Conservation (phyloP, 1,139 yeast species). For the Candida buenavistaensis region DNA sequence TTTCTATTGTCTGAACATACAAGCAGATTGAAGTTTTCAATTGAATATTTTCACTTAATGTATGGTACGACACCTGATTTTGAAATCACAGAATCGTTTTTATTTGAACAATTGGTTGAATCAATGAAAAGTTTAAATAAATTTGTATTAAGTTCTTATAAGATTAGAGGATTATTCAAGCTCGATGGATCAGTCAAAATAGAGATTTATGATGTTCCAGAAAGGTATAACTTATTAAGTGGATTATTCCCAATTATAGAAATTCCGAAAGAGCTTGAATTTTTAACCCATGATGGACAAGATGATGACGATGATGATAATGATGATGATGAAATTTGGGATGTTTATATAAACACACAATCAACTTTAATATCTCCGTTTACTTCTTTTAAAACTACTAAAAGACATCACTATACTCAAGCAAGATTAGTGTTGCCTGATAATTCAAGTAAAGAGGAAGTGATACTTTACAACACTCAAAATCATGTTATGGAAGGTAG, state of each 20-base stretch:
- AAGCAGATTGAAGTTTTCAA: constrained; percentile 54
- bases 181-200: constrained; percentile 50
- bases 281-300: constrained; percentile 14
- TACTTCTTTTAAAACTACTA: constrained; percentile 87
- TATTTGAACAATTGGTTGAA: constrained; percentile 46
- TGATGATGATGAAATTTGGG: constrained; percentile 38
- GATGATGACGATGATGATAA: constrained; percentile 14
- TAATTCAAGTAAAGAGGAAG: constrained; percentile 56
- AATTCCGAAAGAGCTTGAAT: constrained; percentile 8
- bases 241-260: constrained; percentile 26
- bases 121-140: constrained; percentile 33
- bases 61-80: constrained; percentile 19
- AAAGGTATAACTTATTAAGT: constrained; percentile 40
- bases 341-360: constrained; percentile 59
- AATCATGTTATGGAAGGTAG: constrained; percentile 79
- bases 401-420: constrained; percentile 58
- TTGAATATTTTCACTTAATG: constrained; percentile 50
- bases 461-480: constrained; percentile 62
- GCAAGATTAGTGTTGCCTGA: constrained; percentile 59
- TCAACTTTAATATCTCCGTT: constrained; percentile 65
- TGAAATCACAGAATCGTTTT: constrained; percentile 39
- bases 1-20: constrained; percentile 67
- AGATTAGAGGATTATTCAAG: constrained; percentile 57
- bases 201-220: constrained; percentile 47
- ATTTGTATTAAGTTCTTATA: constrained; percentile 44